Evolutionary conservation across 257 asterid genomes (phyloP).

Genomic region (Solanum peruvianum): DNA sequence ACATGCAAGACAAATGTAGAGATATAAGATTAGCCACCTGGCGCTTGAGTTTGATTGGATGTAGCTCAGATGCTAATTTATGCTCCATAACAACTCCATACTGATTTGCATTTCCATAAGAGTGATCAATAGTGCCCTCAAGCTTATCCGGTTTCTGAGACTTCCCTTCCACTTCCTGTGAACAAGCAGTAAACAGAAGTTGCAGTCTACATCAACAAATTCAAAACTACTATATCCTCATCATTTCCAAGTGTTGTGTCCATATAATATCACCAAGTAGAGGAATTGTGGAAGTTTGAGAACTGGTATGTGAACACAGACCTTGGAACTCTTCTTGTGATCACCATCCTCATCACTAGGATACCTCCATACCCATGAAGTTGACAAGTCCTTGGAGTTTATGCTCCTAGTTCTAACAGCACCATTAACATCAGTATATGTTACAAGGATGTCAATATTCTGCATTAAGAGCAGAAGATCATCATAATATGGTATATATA

Average conservation of each 20-base stretch:
- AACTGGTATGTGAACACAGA: not conserved
- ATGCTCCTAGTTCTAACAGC: constrained; percentile 51
- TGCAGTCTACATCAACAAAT: not conserved
- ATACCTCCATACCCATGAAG: constrained; percentile 87
- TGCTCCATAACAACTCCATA: constrained; percentile 20
- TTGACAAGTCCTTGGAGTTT: constrained; percentile 61
- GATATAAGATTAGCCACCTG: constrained; percentile 36
- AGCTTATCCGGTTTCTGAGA: constrained; percentile 14
- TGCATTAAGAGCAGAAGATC: constrained; percentile 29
- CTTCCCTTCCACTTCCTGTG: constrained; percentile 35
- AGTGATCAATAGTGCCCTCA: constrained; percentile 14
- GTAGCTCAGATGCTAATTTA: constrained; percentile 24
- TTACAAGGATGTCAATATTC: constrained; percentile 72
- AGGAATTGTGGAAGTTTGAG: not conserved
- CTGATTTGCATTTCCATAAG: constrained; percentile 12
- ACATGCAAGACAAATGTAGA: not conserved
- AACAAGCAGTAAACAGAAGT: not conserved
- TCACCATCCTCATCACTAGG: constrained; percentile 39
- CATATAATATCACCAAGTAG: constrained; percentile 3
- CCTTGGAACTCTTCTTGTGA: constrained; percentile 33
- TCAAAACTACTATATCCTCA: not conserved
- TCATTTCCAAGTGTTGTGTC: not conserved
- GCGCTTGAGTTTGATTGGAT: constrained; percentile 76
- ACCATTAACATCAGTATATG: constrained; percentile 74
- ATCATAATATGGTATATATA: not conserved